Evolutionary conservation across 495 filamentous ascomycete genomes (phyloP).

Genomic region (Ascobolus immersus): DNA sequence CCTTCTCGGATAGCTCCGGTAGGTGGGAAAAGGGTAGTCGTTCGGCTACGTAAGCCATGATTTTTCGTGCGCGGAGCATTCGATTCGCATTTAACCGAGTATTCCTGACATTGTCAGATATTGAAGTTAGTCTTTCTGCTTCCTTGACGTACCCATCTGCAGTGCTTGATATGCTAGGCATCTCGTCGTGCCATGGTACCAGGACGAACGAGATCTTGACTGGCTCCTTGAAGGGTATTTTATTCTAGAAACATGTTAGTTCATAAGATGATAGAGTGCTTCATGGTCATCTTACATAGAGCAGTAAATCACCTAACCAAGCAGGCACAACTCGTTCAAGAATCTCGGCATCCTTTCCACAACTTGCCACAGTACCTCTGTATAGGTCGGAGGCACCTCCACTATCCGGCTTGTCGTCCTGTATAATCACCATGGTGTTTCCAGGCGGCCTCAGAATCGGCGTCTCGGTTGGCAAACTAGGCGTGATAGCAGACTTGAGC

Average conservation of each 20-base stretch:
- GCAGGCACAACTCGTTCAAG: slow-evolving; percentile 65
- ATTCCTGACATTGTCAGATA: slow-evolving; percentile 26
- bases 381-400: slow-evolving; percentile 84
- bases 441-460: slow-evolving; percentile 57
- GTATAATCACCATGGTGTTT: slow-evolving; percentile 67
- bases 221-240: slow-evolving; percentile 66
- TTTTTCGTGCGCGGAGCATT: slow-evolving; percentile 88
- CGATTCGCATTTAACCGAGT: slow-evolving; percentile 84
- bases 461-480: slow-evolving; percentile 60
- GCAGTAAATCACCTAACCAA: slow-evolving; percentile 78
- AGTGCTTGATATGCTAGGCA: slow-evolving; percentile 30
- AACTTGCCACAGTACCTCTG: slow-evolving; percentile 53
- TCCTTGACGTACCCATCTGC: slow-evolving; percentile 33
- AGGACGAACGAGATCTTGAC: slow-evolving; percentile 81
- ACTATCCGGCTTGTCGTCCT: slow-evolving; percentile 68
- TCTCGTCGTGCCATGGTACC: slow-evolving; percentile 50
- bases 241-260: slow-evolving; percentile 30
- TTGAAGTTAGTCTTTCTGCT: slow-evolving; percentile 11
- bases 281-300: slow-evolving; percentile 29
- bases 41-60: slow-evolving; percentile 78
- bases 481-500: slow-evolving; percentile 40
- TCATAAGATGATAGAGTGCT: neutral
- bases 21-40: slow-evolving; percentile 30
- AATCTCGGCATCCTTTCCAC: slow-evolving; percentile 52
- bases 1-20: slow-evolving; percentile 18